A percentile compares a stretch with the other conserved stretches of the same genome.
These are phyloP conservation scores for Epichloe scottii DNA, from an alignment of 2,329 filamentous ascomycete species.

Conservation along the genomic window DNA sequence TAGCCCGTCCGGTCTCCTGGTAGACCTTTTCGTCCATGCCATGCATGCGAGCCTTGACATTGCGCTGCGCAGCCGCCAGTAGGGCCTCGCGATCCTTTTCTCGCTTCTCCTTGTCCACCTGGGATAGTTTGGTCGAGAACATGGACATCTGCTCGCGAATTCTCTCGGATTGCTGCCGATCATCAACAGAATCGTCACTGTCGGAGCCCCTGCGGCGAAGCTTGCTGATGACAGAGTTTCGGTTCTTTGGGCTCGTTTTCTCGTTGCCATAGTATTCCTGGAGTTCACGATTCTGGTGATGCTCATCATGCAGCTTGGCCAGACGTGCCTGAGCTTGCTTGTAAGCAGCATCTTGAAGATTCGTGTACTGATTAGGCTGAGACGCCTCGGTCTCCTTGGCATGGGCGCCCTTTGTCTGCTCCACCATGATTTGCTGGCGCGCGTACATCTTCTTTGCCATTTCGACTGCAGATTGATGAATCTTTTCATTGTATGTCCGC, in stretches of 20 bases:
- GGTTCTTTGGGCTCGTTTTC: slow-evolving; percentile 21
- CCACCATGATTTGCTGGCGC: slow-evolving; percentile 49
- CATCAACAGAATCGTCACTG: slow-evolving; percentile 53
- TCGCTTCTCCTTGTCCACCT: slow-evolving; percentile 62
- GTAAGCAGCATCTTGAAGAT: slow-evolving; percentile 76
- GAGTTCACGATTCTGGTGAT: slow-evolving; percentile 48
- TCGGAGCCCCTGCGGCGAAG: slow-evolving; percentile 47
- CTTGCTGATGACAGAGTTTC: slow-evolving; percentile 41
- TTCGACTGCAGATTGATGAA: slow-evolving; percentile 72
- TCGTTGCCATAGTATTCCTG: slow-evolving; percentile 63
- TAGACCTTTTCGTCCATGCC: slow-evolving; percentile 74
- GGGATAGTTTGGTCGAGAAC: slow-evolving; percentile 54
- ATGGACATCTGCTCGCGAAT: slow-evolving; percentile 71
- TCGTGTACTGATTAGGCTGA: slow-evolving; percentile 43
- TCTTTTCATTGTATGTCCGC: slow-evolving; percentile 54
- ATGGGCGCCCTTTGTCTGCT: slow-evolving; percentile 33
- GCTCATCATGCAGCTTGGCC: slow-evolving; percentile 64
- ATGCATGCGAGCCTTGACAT: slow-evolving; percentile 68
- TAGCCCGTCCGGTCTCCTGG: slow-evolving; percentile 60
- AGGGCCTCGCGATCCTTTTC: slow-evolving; percentile 63
- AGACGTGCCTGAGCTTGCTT: slow-evolving; percentile 75
- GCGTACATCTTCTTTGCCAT: slow-evolving; percentile 86
- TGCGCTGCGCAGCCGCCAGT: slow-evolving; percentile 68
- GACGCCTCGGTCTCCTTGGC: slow-evolving; percentile 17
- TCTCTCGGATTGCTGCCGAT: slow-evolving; percentile 55